Conservation (phyloP, 768 basidiomycete species). For the Sutorius australiensis region DNA sequence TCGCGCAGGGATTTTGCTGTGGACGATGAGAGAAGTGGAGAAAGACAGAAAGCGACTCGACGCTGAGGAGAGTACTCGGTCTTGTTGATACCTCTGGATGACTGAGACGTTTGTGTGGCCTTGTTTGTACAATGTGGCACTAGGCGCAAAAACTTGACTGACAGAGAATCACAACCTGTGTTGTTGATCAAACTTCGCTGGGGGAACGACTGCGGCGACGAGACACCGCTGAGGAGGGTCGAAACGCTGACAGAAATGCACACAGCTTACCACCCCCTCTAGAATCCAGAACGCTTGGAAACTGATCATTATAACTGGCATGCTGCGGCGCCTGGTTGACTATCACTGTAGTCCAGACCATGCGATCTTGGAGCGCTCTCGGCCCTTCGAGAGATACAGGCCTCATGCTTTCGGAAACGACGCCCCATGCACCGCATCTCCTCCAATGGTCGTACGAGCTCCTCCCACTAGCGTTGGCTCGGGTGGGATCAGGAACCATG, state of each 20-base stretch:
- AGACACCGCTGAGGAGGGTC: neutral
- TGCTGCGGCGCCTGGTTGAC: too few species aligned
- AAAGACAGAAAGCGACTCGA: constrained; percentile 16
- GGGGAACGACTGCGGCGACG: neutral
- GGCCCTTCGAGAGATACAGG: neutral
- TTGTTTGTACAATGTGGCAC: constrained; percentile 32
- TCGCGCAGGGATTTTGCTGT: neutral
- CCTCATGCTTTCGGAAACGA: neutral
- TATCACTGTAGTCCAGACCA: neutral
- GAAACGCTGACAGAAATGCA: neutral
- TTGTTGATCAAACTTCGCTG: constrained; percentile 2
- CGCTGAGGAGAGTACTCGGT: constrained; percentile 12
- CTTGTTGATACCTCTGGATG: constrained; percentile 32
- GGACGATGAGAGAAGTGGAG: constrained; percentile 5
- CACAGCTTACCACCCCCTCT: neutral
- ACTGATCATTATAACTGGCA: neutral
- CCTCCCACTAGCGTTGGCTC: neutral
- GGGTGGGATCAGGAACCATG: neutral
- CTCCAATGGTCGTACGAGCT: neutral
- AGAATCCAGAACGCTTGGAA: neutral
- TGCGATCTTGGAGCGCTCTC: neutral
- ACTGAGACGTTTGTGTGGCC: constrained; percentile 28
- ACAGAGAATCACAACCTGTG: constrained; percentile 3
- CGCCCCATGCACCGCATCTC: neutral
- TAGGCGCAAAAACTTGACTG: neutral